Conservation (phyloP, 148 eudicot species). For the Cornus kousa region DNA sequence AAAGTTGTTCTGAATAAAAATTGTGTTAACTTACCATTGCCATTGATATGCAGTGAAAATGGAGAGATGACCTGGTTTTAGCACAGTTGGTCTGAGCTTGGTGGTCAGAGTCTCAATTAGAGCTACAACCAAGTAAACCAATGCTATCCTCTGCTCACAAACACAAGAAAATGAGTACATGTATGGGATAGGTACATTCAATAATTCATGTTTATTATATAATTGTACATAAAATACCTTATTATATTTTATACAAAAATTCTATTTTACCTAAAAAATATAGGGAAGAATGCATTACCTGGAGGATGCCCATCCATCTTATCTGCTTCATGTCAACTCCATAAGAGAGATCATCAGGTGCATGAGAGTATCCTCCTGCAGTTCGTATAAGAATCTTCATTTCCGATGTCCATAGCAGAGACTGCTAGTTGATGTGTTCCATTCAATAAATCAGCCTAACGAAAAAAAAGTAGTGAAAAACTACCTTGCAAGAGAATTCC, state of each 20-base stretch:
- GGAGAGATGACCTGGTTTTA: slow-evolving; percentile 33
- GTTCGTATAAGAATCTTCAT: neutral
- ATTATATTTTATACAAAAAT: no score
- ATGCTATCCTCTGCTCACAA: slow-evolving; percentile 45
- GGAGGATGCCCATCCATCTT: slow-evolving; percentile 54
- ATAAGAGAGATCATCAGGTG: slow-evolving; percentile 36
- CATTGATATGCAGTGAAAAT: slow-evolving; percentile 50
- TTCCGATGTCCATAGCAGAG: neutral
- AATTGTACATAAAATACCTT: no score
- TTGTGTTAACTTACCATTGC: slow-evolving; percentile 41
- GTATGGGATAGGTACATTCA: neutral
- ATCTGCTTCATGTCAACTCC: slow-evolving; percentile 50
- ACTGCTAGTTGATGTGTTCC: neutral
- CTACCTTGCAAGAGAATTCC: slow-evolving; percentile 50
- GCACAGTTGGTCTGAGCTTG: slow-evolving; percentile 38
- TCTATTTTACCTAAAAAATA: neutral
- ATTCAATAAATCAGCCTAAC: neutral
- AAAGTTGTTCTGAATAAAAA: neutral
- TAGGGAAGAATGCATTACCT: slow-evolving; percentile 18
- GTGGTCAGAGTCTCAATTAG: slow-evolving; percentile 45
- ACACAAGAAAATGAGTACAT: neutral
- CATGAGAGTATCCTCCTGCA: slow-evolving; percentile 56
- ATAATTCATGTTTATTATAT: no score
- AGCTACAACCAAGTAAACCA: slow-evolving; percentile 53
- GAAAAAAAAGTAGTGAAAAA: neutral